Base-by-base conservation (phyloP, 2,329 filamentous ascomycete genomes). In the Tolypocladium endophyticum region DNA sequence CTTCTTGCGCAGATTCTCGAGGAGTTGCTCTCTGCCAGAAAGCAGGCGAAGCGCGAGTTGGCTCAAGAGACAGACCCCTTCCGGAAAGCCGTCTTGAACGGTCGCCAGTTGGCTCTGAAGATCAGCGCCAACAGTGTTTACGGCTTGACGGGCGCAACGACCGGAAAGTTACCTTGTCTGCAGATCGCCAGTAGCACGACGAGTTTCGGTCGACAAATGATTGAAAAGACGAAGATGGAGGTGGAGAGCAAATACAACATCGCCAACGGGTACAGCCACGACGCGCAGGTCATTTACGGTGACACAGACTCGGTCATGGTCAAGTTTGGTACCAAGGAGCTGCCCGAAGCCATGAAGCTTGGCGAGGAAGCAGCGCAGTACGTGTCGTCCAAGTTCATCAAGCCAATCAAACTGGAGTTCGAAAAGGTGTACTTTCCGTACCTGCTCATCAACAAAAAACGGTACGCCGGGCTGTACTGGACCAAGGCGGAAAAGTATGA, bases 301-400 rank as follows among this genome's bases (percentile, higher is more conserved):
- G 94, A 99, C 74, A 99, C 94, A 2, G 94, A 99, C 81, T 99
- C 94, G 11, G 94, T 99, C 77, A 99, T 99, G 94, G 93, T 99
- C 62, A 97, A 97, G 70, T 99, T 99, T 66, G 94, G 94, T 52
- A 92, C 92, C 12, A 87, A 86, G 50, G 92, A 97, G 64, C 80
- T 99, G 23, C 82, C 84, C 7, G 90, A 94, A 64, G 88, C 92
- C 28, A 99, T 99, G 94, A 92, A 89, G 69, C 79, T 99, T 30
- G 94, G 94, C n/a, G 84, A 96, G 70, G 92, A 99, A 72, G 94
- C 94, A 14, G 89, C 94, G 0, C 81, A 87, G 25, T 95, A 80
- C 66, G 94, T 99, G 47, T 97, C 94, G 5, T 83, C 84, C 54
- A 96, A 97, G 72, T 99, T 99, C 71, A 79, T 92, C 72, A 95